These are phyloP conservation scores for Coprinopsis marcescibilis DNA, from an alignment of 768 basidiomycete species.

Conservation along the genomic window DNA sequence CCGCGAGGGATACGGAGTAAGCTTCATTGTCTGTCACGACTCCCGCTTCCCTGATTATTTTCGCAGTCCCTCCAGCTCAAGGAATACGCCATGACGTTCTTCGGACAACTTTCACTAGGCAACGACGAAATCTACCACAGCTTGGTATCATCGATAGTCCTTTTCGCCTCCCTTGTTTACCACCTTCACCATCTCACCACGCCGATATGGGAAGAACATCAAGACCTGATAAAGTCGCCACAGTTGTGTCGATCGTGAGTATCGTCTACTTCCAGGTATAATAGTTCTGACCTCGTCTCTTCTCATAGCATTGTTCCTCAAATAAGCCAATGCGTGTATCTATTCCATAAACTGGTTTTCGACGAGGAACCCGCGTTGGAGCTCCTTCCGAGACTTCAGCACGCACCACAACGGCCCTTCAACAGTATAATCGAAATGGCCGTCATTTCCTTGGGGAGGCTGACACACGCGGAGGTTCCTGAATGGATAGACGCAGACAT, in stretches of 20 bases:
- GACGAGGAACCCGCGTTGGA: conserved; percentile 39
- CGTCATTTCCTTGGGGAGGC: conserved; percentile 68
- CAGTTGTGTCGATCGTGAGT: conserved; percentile 33
- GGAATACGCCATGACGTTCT: conserved; percentile 32
- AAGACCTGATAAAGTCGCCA: conserved; percentile 31
- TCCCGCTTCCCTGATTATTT: conserved; percentile 7
- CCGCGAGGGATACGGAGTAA: conserved; percentile 37
- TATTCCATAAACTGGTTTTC: conserved; percentile 63
- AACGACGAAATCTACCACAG: conserved; percentile 30
- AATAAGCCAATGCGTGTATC: conserved; percentile 46
- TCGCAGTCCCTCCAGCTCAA: conserved; percentile 21
- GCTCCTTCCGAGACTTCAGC: conserved; percentile 54
- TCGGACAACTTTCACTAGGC: conserved; percentile 36
- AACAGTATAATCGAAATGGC: conserved; percentile 65
- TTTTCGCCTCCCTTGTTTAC: conserved; percentile 62
- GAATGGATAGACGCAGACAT: conserved; percentile 45
- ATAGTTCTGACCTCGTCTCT: neutral
- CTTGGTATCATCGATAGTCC: conserved; percentile 40
- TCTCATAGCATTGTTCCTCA: conserved; percentile 44
- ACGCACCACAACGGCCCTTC: conserved; percentile 48
- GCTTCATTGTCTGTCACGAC: conserved; percentile 6
- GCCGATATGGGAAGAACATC: conserved; percentile 64
- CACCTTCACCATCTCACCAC: conserved; percentile 47
- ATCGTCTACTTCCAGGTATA: neutral
- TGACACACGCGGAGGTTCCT: conserved; percentile 65